Evolutionary conservation across 2,329 filamentous ascomycete species (phyloP).

Genomic region (Pochonia chlamydosporia): DNA sequence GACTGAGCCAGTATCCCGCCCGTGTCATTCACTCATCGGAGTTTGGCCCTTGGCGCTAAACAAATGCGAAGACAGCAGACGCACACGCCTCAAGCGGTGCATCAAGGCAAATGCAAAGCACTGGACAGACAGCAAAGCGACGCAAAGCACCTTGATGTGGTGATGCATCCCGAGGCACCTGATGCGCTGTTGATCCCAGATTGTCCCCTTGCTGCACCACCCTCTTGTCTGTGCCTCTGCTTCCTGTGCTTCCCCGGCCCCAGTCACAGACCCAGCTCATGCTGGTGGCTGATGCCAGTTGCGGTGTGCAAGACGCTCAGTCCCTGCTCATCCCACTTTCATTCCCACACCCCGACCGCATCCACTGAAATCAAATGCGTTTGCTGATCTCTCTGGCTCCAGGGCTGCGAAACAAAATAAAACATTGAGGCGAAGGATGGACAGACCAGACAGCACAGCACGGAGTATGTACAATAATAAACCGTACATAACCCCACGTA

Average conservation of each 20-base stretch:
- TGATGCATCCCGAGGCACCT: not conserved
- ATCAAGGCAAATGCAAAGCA: no score
- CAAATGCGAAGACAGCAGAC: not conserved
- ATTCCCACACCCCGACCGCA: not conserved
- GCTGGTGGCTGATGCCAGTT: not conserved
- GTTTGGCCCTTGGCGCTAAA: not conserved
- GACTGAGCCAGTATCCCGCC: not conserved
- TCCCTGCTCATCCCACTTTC: not conserved
- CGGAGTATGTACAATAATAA: no score
- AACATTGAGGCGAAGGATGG: no score
- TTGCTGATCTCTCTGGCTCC: not conserved
- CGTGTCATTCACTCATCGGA: constrained; percentile 1
- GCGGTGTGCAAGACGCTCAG: not conserved
- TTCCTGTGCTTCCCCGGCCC: not conserved
- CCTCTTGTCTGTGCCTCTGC: not conserved
- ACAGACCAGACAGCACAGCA: no score
- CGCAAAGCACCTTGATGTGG: no score
- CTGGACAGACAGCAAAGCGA: no score
- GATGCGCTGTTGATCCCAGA: not conserved
- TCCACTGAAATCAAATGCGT: not conserved
- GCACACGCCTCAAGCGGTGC: not conserved
- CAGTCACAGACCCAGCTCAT: not conserved
- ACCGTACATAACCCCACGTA: no score
- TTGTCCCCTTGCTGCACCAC: not conserved
- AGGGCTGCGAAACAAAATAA: not conserved